Percentiles rank a stretch among this genome's conserved stretches.
Conservation (phyloP, 176 grass and related monocot species). For the Bromus sterilis region DNA sequence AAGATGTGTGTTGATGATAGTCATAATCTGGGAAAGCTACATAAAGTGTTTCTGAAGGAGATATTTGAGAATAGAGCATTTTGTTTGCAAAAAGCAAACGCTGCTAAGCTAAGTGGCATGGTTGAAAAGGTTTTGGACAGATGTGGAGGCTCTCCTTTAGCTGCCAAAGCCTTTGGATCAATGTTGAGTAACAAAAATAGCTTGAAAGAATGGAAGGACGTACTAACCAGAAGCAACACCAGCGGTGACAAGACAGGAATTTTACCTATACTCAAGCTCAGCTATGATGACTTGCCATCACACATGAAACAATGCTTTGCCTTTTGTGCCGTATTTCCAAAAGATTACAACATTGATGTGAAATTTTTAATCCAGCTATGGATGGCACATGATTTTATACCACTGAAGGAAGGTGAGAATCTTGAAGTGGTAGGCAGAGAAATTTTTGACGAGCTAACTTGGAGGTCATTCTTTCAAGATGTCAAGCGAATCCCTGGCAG, state of each 20-base stretch:
- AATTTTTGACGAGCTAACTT: not conserved
- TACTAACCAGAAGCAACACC: not conserved
- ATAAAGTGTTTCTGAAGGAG: not conserved
- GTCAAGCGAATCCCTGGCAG: not conserved
- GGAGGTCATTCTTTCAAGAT: conserved; percentile 22
- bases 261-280: not conserved
- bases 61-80: conserved; percentile 25
- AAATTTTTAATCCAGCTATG: not conserved
- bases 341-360: not conserved
- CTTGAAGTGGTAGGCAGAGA: not conserved
- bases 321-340: conserved; percentile 13
- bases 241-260: not conserved
- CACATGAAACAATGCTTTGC: conserved; percentile 16
- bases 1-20: not conserved
- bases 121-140: not conserved
- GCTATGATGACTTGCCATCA: not conserved
- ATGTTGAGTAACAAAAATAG: conserved; percentile 6
- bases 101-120: not conserved
- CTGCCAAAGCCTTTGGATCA: not conserved
- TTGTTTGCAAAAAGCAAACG: not conserved
- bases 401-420: not conserved
- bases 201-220: not conserved
- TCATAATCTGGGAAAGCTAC: not conserved
- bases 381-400: conserved; percentile 15
- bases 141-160: no score